Base-by-base conservation (phyloP, 805 yeast species). In the Saturnispora dispora region DNA sequence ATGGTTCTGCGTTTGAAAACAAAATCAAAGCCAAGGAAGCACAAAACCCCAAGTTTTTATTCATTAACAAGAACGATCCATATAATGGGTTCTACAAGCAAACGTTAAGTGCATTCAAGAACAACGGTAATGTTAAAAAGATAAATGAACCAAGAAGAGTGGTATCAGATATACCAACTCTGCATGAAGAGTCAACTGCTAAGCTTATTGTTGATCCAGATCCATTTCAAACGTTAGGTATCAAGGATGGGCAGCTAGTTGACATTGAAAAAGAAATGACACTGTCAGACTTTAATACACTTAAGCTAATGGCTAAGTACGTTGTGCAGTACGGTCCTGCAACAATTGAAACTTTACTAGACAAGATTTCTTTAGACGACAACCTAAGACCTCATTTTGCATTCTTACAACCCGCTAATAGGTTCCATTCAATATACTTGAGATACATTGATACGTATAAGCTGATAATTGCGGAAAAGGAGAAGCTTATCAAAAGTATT, bases 251-350 rank as follows among this genome's bases (percentile, higher is more conserved):
- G 13, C 20, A 45, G 17, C 51, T 65, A 9, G 50, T 49, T 8
- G 57, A 62, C 3, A 39, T 60, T 35, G 70, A 71, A 15, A 68
- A 40, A 27, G 53, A 69, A 15, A 70, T 88, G 3, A 78, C 91
- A 0, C 61, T 76, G 0, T 68, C 74, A 30, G 96, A 89, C 63
- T 66, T 85, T 27, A 84, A 83, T 27, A 71, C 85, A 10, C 75
- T 91, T 42, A 85, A 86, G 62, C 60, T 80, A 2, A 79, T 90
- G 1, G 96, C 97, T 0, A 72, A 79, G 49, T 80, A 76, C 58
- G 78, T 78, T 1, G 86, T 88, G 1, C 62, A 71, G 17, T 81
- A 86, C 60, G 87, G 87, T 1, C 66, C 67, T 1, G 62, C 60
- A 11, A 75, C 77, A 51, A 63, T 77, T 20, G 60, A 65, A 2